Evolutionary conservation across 805 yeast species (phyloP), one percentile per base, ranked within the genome.

Genomic region (Priceomyces haplophilus): DNA sequence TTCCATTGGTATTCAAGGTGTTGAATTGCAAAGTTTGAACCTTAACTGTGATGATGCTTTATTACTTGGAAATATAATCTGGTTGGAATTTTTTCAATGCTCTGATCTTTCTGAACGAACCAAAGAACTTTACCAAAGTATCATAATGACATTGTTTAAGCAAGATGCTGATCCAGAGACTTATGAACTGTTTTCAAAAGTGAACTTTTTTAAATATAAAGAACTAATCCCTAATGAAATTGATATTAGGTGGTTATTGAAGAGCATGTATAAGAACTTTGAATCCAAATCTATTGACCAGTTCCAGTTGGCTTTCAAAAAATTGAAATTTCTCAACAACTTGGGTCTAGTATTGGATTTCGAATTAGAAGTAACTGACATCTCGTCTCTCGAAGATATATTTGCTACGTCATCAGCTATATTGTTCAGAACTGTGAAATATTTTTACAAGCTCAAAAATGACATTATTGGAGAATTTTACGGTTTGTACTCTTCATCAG

Each of bases 371-470:
- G 27, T 60, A 3, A 42, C 44, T 0, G 46, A 45, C 4, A 40
- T 73, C n/a, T 13, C 44, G 12, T 33, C 37, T 1, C 49, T 69
- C 24, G 48, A 53, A 11, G 31, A 41, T 4, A 31, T 21, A 4
- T 34, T 64, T 6, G 50, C 64, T 21, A 30, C 24, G n/a, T 56
- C 57, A 24, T 45, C 65, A 0, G 30, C 44, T 5, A 52, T 48
- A 16, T 47, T 54, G 15, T 40, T 59, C 13, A 62, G 53, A 43
- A 43, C 54, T 1, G 58, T 59, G 1, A 51, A 53, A 15, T 51
- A 61, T 37, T 74, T 73, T 45, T 75, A 76, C 48, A 77, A 73
- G 49, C 52, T 67, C 4, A 69, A 62, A 42, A 78, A 75, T 39
- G 61, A 55, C n/a, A 58, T 68, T 3, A 51, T 46, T 37, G 73